A percentile compares a stretch with the other conserved stretches of the same genome.
Evolutionary conservation across 495 filamentous ascomycete species (phyloP).

Genomic region (Aspergillus asperescens): DNA sequence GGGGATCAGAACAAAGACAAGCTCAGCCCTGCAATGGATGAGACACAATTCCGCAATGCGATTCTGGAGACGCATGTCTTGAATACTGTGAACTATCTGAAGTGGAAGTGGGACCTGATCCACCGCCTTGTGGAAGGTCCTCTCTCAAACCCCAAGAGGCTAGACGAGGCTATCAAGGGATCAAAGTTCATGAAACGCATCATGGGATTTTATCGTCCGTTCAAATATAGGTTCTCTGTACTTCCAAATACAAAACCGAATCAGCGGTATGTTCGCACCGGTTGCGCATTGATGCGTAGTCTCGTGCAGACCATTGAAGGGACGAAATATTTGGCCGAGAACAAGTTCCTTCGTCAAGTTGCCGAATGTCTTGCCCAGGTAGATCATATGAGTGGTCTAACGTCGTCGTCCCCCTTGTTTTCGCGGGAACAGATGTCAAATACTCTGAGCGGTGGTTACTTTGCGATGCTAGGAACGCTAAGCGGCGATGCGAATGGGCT

Average conservation of each 20-base stretch:
- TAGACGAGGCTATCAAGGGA: constrained; percentile 90
- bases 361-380: constrained; percentile 93
- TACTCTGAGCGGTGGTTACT: constrained; percentile 86
- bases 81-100: constrained; percentile 75
- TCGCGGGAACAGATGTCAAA: constrained; percentile 74
- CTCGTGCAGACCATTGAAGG: constrained; percentile 82
- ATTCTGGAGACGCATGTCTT: constrained; percentile 85
- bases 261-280: constrained; percentile 87
- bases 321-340: constrained; percentile 76
- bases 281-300: constrained; percentile 79
- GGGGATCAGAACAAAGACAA: constrained; percentile 67
- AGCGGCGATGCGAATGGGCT: constrained; percentile 77
- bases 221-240: constrained; percentile 91
- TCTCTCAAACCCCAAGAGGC: constrained; percentile 79
- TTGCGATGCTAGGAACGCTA: constrained; percentile 81
- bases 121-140: constrained; percentile 89
- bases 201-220: constrained; percentile 90
- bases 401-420: constrained; percentile 82
- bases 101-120: constrained; percentile 97
- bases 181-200: constrained; percentile 94
- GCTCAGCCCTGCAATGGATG: constrained; percentile 71
- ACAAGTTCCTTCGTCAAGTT: constrained; percentile 87
- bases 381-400: constrained; percentile 85
- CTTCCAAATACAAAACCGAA: constrained; percentile 82
- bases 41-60: constrained; percentile 76